Conservation (phyloP, 805 yeast species). For the Candida chauliodis region DNA sequence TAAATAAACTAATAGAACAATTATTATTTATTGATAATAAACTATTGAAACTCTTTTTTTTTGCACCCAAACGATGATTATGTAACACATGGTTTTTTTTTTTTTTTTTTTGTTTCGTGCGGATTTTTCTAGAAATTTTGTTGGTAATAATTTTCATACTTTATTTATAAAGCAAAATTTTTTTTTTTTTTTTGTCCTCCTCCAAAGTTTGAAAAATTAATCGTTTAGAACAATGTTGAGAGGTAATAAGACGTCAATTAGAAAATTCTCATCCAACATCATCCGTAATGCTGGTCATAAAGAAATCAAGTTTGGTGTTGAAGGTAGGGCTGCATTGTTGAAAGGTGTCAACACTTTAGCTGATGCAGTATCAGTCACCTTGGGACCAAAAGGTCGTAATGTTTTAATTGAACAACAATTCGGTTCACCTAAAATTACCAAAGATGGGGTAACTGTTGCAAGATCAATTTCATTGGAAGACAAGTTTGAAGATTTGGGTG, state of each 20-base stretch:
- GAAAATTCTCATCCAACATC: constrained; percentile 35
- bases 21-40: no score
- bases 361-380: constrained; percentile 92
- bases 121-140: constrained; percentile 8
- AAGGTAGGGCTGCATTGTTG: constrained; percentile 91
- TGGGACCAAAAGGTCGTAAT: constrained; percentile 98
- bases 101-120: constrained; percentile 3
- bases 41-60: no score
- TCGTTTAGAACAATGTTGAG: constrained; percentile 41
- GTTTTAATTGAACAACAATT: constrained; percentile 95
- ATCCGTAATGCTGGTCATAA: constrained; percentile 68
- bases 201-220: constrained; percentile 1
- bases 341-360: constrained; percentile 94
- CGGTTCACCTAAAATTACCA: constrained; percentile 97
- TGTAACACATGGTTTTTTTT: not conserved
- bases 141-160: constrained; percentile 2
- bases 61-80: constrained; percentile 7
- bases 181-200: constrained; percentile 2
- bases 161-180: not conserved
- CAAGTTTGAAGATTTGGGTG: constrained; percentile 95
- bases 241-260: constrained; percentile 37
- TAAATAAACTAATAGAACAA: constrained; percentile 4
- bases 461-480: constrained; percentile 76
- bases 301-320: constrained; percentile 94
- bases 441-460: constrained; percentile 98